These are phyloP conservation scores for Arachis monticola DNA, from an alignment of 331 rosid species.

Conservation along the genomic window DNA sequence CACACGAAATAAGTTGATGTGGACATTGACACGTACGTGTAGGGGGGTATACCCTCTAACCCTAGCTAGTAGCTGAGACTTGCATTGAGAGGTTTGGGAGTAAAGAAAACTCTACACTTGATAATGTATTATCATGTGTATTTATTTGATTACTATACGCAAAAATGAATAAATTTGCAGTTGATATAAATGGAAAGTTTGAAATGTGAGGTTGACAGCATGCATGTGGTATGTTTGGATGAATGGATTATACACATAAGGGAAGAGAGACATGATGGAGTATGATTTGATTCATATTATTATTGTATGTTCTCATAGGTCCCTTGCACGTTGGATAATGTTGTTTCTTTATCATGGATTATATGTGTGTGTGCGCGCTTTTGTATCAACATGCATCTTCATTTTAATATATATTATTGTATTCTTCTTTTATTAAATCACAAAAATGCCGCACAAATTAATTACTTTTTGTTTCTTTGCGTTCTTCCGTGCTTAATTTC, in stretches of 20 bases:
- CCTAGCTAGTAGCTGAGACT: background rate
- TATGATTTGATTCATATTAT: conserved; percentile 39
- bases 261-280: conserved; percentile 23
- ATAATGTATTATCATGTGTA: background rate
- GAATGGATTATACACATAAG: no score
- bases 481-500: no score
- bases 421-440: background rate
- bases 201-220: background rate
- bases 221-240: conserved; percentile 32
- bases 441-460: background rate
- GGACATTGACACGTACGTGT: conserved; percentile 11
- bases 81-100: background rate
- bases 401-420: background rate
- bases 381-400: background rate
- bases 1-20: conserved; percentile 31
- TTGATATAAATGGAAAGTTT: no score
- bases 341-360: conserved; percentile 37
- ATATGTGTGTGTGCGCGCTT: conserved; percentile 16
- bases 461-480: no score
- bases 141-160: background rate
- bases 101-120: background rate
- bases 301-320: conserved; percentile 30
- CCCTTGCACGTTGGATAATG: conserved; percentile 43
- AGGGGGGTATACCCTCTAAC: background rate
- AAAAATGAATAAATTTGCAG: background rate